Conservation (phyloP, 495 filamentous ascomycete genomes). For the Aspergillus baeticus region DNA sequence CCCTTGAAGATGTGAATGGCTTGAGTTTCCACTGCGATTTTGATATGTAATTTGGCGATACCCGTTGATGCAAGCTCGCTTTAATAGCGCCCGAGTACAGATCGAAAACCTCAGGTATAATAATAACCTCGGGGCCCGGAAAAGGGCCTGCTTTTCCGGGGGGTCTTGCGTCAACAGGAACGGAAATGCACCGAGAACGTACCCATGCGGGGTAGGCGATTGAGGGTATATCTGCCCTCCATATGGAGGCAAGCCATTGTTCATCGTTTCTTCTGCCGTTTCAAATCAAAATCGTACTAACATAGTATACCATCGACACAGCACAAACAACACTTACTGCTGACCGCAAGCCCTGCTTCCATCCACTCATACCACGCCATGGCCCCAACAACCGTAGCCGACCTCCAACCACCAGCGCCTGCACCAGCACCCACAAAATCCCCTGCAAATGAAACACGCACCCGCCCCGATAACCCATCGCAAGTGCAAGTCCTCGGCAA, state of each 20-base stretch:
- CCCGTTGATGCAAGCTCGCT: no score
- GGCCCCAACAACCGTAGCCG: conserved; percentile 3
- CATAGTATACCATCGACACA: no score
- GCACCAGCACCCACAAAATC: not conserved
- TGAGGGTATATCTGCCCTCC: not conserved
- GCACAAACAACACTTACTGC: no score
- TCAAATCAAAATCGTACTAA: no score
- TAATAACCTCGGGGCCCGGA: not conserved
- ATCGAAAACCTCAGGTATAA: not conserved
- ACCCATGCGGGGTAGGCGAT: not conserved
- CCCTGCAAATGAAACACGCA: no score
- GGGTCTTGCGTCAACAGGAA: not conserved
- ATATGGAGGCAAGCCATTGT: not conserved
- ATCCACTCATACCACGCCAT: no score
- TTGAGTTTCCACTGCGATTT: no score
- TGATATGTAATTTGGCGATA: no score
- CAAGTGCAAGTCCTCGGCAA: conserved; percentile 13
- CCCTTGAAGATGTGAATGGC: no score
- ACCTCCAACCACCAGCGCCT: not conserved
- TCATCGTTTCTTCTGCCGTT: not conserved
- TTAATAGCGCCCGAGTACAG: no score
- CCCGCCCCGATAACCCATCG: conserved; percentile 5
- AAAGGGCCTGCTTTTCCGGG: not conserved
- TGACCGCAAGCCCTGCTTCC: not conserved
- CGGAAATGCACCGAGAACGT: not conserved